Base-by-base conservation (phyloP, 2,329 filamentous ascomycete genomes). In the Fusarium sacchari region DNA sequence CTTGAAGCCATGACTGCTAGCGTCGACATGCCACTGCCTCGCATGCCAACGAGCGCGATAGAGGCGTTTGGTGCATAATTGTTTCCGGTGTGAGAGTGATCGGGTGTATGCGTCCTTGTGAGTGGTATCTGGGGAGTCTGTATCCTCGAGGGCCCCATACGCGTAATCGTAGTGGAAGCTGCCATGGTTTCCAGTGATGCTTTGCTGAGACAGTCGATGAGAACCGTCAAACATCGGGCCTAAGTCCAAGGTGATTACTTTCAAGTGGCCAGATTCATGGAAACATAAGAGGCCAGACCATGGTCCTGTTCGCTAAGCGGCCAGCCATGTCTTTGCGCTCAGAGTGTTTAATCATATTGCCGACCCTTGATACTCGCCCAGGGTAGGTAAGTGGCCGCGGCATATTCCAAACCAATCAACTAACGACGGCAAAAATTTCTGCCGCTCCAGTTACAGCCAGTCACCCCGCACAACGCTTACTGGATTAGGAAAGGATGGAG, bases 21-120 rank as follows among this genome's bases (percentile, higher is more conserved):
- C 3, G 64, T 67, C 5, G 64, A 67, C 46, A 67, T 10, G 6
- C 64, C 64, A 6, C 62, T 67, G 1, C 64, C 62, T 2, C 64
- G 64, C 52, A 67, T 47, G 3, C 64, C 64, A 2, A 67, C 47
- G 4, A 67, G 64, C 4, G 24, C 64, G 6, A 67, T 42, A 1
- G 64, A 67, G 2, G 64, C 52, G 9, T 40, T 6, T 5, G 43
- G 11, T 1, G 52, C 61, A 32, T 66, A 67, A 0, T 18, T 32
- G 1, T 11, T 15, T 9, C n/a, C n/a, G 1, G 13, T 3, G 32
- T 32, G 24, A 15, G n/a, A 8, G 11, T 32, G 6, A 2, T 18
- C 15, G 15, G 60, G 50, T 1, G 30, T 67, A 3, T 12, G 15
- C 22, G 20, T 49, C 6, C 42, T 57, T 9, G 46, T 40, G 5